Conservation (phyloP, 225 moss, liverwort and hornwort species). For the Thuidium tamariscinum region DNA sequence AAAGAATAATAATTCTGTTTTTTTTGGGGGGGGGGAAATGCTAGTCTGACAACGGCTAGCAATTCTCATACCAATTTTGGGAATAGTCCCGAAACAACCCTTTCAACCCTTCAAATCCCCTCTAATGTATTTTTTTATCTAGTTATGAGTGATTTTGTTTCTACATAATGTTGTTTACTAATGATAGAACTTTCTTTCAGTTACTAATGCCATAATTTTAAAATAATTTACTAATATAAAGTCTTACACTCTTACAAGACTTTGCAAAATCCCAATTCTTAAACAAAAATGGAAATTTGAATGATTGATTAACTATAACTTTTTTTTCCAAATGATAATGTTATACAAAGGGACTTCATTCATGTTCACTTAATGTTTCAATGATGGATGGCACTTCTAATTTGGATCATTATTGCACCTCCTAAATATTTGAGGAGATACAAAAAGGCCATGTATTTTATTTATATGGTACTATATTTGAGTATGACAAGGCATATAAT, state of each 20-base stretch:
- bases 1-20: too few species aligned
- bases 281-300: background rate
- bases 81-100: too few species aligned
- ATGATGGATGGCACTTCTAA: background rate
- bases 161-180: background rate
- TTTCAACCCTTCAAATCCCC: too few species aligned
- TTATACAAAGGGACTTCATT: background rate
- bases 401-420: background rate
- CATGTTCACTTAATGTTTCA: background rate
- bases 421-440: background rate
- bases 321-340: background rate
- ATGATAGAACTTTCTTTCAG: background rate
- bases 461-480: background rate
- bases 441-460: background rate
- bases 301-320: background rate
- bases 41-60: too few species aligned
- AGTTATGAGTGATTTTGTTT: too few species aligned
- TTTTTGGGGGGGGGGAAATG: too few species aligned
- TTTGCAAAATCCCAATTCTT: background rate
- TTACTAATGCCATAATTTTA: background rate
- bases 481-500: background rate
- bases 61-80: too few species aligned
- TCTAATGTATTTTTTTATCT: too few species aligned
- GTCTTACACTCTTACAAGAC: background rate
- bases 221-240: background rate